Base-by-base conservation (phyloP, 2,329 filamentous ascomycete species). In the Aspergillus spinulosporus region DNA sequence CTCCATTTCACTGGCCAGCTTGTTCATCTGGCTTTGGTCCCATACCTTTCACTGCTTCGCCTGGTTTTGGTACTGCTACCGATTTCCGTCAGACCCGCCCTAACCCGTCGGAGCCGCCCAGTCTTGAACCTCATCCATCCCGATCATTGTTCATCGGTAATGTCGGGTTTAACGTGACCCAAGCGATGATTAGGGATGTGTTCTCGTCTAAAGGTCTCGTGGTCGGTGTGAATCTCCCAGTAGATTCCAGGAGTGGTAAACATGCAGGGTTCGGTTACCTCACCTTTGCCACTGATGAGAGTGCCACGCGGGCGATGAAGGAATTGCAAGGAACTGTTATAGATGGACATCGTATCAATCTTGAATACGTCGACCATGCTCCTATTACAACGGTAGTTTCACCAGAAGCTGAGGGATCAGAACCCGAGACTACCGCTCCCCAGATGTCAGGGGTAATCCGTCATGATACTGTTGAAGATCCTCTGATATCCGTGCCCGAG, bases 201-300 rank as follows among this genome's bases (percentile, higher is more conserved):
- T 73, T 77, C 57, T 65, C 67, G 39, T 68, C 71, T 2, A 68
- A 71, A 50, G 72, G 73, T 0, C 76, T 74, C 46, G 54, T 72
- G 29, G 71, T 71, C 21, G 59, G 67, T 12, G 72, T 75, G 12
- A 61, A 70, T 46, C 63, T 77, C 39, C 68, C 72, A 1, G 59
- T 65, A 36, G 73, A 75, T 55, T 60, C 64, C 9, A 58, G 56
- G n/a, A 70, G 72, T 15, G 64, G 65, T 9, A 68, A 64, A 54
- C 73, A 76, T 58, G 69, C 69, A 47, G 74, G 74, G 12, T 76
- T 76, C 62, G 73, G 73, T 29, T 76, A 75, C 56, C 54, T 75
- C 9, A 57, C 64, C 51, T 76, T 77, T 49, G 66, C 67, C 26
- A 72, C 72, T 1, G 60, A 61, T 7, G 60, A 70, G 53, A 68